Conservation (phyloP, 2,329 filamentous ascomycete genomes). For the Cladosporium sp. region DNA sequence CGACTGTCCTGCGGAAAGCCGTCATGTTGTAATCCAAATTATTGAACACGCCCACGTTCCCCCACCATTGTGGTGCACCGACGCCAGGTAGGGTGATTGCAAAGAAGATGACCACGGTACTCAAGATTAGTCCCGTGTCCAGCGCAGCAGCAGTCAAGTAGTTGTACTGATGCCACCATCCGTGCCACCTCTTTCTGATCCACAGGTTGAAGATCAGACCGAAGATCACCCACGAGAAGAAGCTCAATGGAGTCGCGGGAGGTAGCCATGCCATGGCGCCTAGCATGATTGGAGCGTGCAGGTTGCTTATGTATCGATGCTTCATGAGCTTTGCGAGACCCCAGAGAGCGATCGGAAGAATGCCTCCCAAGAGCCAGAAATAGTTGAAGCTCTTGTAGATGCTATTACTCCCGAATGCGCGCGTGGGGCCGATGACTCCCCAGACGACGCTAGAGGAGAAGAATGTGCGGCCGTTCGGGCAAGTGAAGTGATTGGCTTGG, state of each 20-base stretch:
- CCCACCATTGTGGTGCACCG: conserved; percentile 77
- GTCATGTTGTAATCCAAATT: conserved; percentile 24
- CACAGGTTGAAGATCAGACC: conserved; percentile 80
- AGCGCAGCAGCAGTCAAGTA: conserved; percentile 83
- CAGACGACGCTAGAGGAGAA: conserved; percentile 88
- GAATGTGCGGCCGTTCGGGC: conserved; percentile 79
- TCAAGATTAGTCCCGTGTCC: conserved; percentile 77
- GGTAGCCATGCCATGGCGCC: conserved; percentile 83
- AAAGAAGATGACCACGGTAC: conserved; percentile 80
- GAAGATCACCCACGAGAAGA: conserved; percentile 80
- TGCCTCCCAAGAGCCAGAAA: conserved; percentile 73
- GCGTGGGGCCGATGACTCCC: conserved; percentile 74
- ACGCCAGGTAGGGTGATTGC: conserved; percentile 78
- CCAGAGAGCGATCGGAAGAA: conserved; percentile 72
- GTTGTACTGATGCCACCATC: conserved; percentile 89
- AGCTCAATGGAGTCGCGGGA: conserved; percentile 75
- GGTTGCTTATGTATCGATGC: conserved; percentile 16
- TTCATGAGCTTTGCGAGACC: conserved; percentile 44
- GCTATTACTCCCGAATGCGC: conserved; percentile 74
- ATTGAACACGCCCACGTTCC: conserved; percentile 61
- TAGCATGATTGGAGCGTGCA: conserved; percentile 64
- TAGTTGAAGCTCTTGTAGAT: conserved; percentile 74
- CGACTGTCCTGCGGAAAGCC: conserved; percentile 43
- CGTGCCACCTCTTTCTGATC: conserved; percentile 62
- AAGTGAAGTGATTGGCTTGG: conserved; percentile 84